Evolutionary conservation across 2,329 filamentous ascomycete genomes (phyloP).

Genomic region (Beauveria pseudobassiana): DNA sequence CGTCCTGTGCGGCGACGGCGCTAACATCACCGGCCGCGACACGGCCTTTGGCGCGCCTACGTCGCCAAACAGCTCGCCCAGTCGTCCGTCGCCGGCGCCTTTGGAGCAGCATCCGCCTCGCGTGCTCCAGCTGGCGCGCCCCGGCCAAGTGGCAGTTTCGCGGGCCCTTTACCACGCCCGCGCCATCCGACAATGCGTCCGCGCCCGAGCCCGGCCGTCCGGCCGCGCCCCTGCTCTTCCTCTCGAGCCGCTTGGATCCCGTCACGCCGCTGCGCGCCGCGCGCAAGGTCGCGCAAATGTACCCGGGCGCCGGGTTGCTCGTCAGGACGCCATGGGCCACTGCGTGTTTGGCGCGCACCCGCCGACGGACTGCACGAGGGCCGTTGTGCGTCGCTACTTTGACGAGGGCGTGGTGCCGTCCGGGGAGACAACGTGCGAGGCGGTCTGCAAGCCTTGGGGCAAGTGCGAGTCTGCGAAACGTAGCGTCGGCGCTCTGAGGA

Average conservation of each 20-base stretch:
- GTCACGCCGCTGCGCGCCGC: conserved; percentile 36
- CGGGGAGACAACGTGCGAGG: conserved; percentile 17
- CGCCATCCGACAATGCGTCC: conserved; percentile 14
- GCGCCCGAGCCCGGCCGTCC: conserved; percentile 24
- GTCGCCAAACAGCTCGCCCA: conserved; percentile 19
- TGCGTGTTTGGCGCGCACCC: conserved; percentile 11
- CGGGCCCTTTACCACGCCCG: conserved; percentile 25
- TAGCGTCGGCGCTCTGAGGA: no score
- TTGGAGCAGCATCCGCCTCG: conserved; percentile 30
- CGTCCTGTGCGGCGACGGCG: conserved; percentile 30
- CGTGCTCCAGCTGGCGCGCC: conserved; percentile 31
- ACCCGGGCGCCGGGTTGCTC: conserved; percentile 23
- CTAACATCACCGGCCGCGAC: conserved; percentile 16
- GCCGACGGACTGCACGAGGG: conserved; percentile 17
- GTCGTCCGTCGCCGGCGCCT: conserved; percentile 24
- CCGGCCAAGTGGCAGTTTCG: conserved; percentile 33
- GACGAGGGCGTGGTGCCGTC: conserved; percentile 23
- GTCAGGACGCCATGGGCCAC: conserved; percentile 25
- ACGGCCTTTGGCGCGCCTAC: conserved; percentile 23
- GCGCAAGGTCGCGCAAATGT: conserved; percentile 21
- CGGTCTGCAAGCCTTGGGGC: conserved; percentile 16
- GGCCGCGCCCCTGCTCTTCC: conserved; percentile 35
- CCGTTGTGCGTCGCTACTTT: conserved; percentile 20
- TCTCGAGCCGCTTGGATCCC: conserved; percentile 36
- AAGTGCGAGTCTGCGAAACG: not conserved